Base-by-base conservation (phyloP, 2,329 filamentous ascomycete species). In the Coleophoma eucalyptorum region DNA sequence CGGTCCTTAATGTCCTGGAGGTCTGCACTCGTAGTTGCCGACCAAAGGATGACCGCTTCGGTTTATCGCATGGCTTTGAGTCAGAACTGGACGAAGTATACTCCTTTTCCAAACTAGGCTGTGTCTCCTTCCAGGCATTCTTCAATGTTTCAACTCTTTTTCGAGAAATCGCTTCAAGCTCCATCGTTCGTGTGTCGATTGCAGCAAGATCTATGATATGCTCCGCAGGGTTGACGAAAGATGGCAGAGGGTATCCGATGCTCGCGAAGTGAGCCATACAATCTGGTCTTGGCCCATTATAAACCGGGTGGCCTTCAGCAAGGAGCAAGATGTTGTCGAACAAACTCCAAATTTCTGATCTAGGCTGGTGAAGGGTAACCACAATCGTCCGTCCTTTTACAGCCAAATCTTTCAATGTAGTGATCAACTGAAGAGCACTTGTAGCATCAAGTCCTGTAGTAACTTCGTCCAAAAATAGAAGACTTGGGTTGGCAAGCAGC, bases 381-480 rank as follows among this genome's bases (percentile, higher is more conserved):
- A 89, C 79, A 47, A 89, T 73, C 0, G 84, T 89, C 19, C 85
- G 72, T 0, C 85, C 86, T 62, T 85, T 84, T 35, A 74, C 71
- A 0, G 86, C 83, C 1, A 90, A 72, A 11, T 69, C 73, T 59
- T 89, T 88, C 8, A 90, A 67, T 0, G 85, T 89, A 21, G 80
- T 74, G 1, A 89, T 74, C 0, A 90, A 76, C 56, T 89, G 86
- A 56, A 81, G 87, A 0, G 87, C 87, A 60, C 83, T 89, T 2
- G 84, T 87, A 0, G 86, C 84, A 65, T 90, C 87, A 7, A 90
- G 73, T 1, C 84, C 85, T 2, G 86, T 90, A 0, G 87, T 90
- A 0, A 86, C 86, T 58, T 90, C 87, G 60, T 90, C 87, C 19
- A 88, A 78, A 64, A 89, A 90, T 8, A 90, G 69, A 1, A 90